Conservation (phyloP, 208 protist genomes). For the Crithidia fasciculata region DNA sequence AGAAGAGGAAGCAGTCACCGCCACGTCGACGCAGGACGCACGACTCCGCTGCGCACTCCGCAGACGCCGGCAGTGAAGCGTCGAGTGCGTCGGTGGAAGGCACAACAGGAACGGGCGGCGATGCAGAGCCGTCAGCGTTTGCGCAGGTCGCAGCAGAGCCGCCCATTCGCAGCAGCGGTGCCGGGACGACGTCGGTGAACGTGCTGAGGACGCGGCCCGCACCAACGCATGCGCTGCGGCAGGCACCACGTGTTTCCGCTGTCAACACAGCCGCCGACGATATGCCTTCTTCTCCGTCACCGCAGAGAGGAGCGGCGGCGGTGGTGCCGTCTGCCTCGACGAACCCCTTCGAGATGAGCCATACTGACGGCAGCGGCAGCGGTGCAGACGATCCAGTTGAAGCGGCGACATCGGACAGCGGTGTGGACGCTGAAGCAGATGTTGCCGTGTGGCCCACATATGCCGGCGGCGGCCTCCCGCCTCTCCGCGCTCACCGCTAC, state of each 20-base stretch:
- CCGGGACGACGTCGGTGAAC: slow-evolving; percentile 49
- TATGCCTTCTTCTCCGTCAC: not conserved
- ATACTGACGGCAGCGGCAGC: not conserved
- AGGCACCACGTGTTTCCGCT: not conserved
- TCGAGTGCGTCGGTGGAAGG: not conserved
- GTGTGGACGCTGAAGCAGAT: too few relatives aligned
- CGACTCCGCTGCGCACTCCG: not conserved
- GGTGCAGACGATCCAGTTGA: too few relatives aligned
- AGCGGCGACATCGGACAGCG: not conserved
- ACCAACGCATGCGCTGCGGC: not conserved
- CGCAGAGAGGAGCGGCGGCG: too few relatives aligned
- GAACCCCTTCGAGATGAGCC: not conserved
- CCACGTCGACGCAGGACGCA: not conserved
- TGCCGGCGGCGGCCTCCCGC: slow-evolving; percentile 28
- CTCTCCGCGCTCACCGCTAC: slow-evolving; percentile 65
- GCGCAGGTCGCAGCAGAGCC: not conserved
- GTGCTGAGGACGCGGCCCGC: slow-evolving; percentile 17
- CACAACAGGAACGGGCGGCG: not conserved
- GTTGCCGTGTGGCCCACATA: not conserved
- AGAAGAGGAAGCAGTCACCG: too few relatives aligned
- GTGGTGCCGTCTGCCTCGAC: too few relatives aligned
- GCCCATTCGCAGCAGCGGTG: slow-evolving; percentile 34
- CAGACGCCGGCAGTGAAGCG: not conserved
- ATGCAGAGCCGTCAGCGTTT: not conserved
- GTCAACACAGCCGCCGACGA: too few relatives aligned